Conservation (phyloP, 192 early-diverging fungal species). For the Mortierella antarctica region DNA sequence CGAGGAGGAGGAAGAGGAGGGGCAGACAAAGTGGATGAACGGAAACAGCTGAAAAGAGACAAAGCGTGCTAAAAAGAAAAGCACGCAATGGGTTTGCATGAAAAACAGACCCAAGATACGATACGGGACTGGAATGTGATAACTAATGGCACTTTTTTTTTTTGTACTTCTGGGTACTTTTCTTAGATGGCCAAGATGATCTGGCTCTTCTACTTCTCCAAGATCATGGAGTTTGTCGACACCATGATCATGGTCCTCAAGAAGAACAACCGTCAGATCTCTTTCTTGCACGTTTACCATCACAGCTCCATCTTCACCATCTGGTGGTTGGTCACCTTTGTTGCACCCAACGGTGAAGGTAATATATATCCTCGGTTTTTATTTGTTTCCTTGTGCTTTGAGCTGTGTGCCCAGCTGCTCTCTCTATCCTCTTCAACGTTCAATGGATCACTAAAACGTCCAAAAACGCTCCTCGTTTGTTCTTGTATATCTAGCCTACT, state of each 20-base stretch:
- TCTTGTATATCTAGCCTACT: conserved; percentile 45
- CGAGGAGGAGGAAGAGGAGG: too few relatives aligned
- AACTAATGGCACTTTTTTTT: background rate
- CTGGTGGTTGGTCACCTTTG: conserved; percentile 69
- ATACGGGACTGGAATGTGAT: background rate
- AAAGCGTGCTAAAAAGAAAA: too few relatives aligned
- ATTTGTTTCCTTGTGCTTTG: conserved; percentile 18
- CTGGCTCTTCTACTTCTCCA: conserved; percentile 75
- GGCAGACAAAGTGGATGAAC: too few relatives aligned
- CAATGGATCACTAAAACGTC: background rate
- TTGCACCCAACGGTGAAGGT: conserved; percentile 69
- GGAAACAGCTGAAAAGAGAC: too few relatives aligned
- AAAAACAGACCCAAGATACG: background rate
- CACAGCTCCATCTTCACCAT: conserved; percentile 71
- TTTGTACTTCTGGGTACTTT: too few relatives aligned
- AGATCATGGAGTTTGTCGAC: conserved; percentile 71
- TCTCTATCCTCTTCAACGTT: background rate
- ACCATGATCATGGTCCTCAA: conserved; percentile 77
- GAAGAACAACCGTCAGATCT: conserved; percentile 75
- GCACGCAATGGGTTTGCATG: background rate
- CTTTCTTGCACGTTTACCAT: conserved; percentile 76
- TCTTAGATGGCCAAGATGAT: conserved; percentile 70
- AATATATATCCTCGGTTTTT: too few relatives aligned
- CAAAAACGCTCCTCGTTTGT: background rate
- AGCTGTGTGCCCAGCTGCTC: conserved; percentile 3